Evolutionary conservation across 2,329 filamentous ascomycete species (phyloP).

Genomic region (Cladosporium oxysporum): DNA sequence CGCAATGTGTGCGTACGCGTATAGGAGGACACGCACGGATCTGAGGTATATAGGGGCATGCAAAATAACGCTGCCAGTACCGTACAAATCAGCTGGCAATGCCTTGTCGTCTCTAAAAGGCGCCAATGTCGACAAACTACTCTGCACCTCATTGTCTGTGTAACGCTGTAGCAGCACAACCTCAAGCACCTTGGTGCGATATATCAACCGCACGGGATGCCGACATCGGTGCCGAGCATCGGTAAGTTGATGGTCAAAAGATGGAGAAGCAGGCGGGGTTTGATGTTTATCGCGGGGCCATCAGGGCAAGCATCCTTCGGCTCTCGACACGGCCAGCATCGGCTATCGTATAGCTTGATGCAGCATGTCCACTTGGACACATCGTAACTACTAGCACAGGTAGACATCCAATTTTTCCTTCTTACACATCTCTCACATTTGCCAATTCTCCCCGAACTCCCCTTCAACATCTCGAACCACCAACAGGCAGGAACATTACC

Average conservation of each 20-base stretch:
- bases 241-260: background rate
- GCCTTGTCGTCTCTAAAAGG: background rate
- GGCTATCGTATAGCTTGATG: constrained; percentile 10
- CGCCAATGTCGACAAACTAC: background rate
- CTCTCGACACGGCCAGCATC: constrained; percentile 10
- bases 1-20: background rate
- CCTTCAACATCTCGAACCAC: background rate
- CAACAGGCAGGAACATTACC: background rate
- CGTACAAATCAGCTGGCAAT: background rate
- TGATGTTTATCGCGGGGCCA: constrained; percentile 6
- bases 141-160: background rate
- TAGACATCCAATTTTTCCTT: background rate
- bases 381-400: background rate
- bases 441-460: background rate
- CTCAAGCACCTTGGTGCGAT: background rate
- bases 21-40: background rate
- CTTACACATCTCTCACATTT: background rate
- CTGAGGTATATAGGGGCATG: background rate
- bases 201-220: background rate
- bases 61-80: background rate
- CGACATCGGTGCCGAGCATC: constrained; percentile 1
- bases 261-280: constrained; percentile 7
- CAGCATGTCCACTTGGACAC: background rate
- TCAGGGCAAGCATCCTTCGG: constrained; percentile 6
- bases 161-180: background rate